These are phyloP conservation scores for Geranium incanum DNA, from an alignment of 441 rosid species.

Conservation along the genomic window DNA sequence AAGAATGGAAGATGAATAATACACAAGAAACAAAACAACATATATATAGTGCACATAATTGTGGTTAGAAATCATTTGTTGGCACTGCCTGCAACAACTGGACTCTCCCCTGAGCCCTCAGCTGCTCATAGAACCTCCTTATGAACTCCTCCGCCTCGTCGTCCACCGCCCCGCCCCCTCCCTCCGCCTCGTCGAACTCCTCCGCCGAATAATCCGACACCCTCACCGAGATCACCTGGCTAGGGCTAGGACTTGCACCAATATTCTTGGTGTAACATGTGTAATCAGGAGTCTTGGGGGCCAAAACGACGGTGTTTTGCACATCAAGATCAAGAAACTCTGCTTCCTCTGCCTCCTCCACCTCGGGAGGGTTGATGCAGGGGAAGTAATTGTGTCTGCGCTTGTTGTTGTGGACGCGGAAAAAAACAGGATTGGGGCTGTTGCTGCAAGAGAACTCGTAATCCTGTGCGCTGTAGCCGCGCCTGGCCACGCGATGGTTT, in stretches of 20 bases:
- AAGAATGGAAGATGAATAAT: neutral
- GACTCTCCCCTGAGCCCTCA: constrained; percentile 38
- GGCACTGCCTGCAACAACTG: constrained; percentile 33
- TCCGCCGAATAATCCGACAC: constrained; percentile 42
- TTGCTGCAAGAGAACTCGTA: constrained; percentile 60
- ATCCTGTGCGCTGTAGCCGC: constrained; percentile 40
- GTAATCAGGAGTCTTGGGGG: constrained; percentile 45
- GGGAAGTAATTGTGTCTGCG: constrained; percentile 39
- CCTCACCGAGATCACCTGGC: constrained; percentile 32
- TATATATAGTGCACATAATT: too few species aligned
- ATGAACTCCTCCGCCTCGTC: constrained; percentile 58
- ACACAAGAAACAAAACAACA: too few species aligned
- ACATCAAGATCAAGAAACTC: constrained; percentile 13
- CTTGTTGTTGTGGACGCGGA: constrained; percentile 28
- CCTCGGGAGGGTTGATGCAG: constrained; percentile 42
- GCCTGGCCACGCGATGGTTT: constrained; percentile 24
- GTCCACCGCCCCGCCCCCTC: constrained; percentile 27
- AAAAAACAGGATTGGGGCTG: constrained; percentile 55
- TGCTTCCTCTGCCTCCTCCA: constrained; percentile 27
- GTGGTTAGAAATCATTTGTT: constrained; percentile 6
- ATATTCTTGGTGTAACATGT: constrained; percentile 17
- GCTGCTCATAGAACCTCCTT: constrained; percentile 42
- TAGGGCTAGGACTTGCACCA: constrained; percentile 24
- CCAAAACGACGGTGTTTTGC: constrained; percentile 20
- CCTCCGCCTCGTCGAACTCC: constrained; percentile 27